phyloP scores from a whole-genome alignment of 225 moss, liverwort and hornwort genomes.

The Takakia lepidozioides region DNA sequence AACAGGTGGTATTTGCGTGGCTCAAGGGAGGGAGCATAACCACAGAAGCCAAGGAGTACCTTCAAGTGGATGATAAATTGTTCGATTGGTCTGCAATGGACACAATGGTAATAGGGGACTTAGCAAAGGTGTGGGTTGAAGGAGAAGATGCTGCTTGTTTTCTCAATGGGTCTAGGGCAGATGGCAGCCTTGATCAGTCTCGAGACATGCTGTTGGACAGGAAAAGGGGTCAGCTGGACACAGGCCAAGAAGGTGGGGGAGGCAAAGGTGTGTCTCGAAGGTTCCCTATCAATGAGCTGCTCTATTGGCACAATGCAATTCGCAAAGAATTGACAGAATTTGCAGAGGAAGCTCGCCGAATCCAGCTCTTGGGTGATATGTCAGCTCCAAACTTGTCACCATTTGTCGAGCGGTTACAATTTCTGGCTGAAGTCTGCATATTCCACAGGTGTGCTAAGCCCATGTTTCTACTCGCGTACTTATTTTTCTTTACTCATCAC shows the following conservation, averaged over 20 bases:
- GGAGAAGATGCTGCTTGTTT: too few species aligned
- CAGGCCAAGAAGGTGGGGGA: slow-evolving; percentile 33
- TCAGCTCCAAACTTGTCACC: slow-evolving; percentile 57
- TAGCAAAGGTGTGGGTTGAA: slow-evolving; percentile 42
- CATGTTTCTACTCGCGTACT: too few species aligned
- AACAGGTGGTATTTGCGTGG: slow-evolving; percentile 91
- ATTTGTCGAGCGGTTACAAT: slow-evolving; percentile 84
- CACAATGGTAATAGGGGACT: slow-evolving; percentile 39
- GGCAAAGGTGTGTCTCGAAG: slow-evolving; percentile 30
- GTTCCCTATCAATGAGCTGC: slow-evolving; percentile 77
- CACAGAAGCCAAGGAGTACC: slow-evolving; percentile 20
- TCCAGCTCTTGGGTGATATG: slow-evolving; percentile 47
- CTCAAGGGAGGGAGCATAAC: slow-evolving; percentile 66
- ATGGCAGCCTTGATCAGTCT: slow-evolving; percentile 28
- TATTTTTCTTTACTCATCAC: too few species aligned
- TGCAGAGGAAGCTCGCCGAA: slow-evolving; percentile 64
- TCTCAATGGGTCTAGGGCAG: too few species aligned
- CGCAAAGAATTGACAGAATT: slow-evolving; percentile 80
- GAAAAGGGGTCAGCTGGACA: slow-evolving; percentile 30
- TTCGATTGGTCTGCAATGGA: slow-evolving; percentile 47
- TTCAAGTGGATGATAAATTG: slow-evolving; percentile 24
- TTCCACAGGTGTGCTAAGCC: slow-evolving; percentile 94
- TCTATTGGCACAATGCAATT: slow-evolving; percentile 94
- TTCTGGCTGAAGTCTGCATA: slow-evolving; percentile 90
- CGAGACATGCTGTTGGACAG: slow-evolving; percentile 3